These are phyloP conservation scores for Coniochaeta ligniaria DNA, from an alignment of 2,329 filamentous ascomycete species.

Conservation along the genomic window DNA sequence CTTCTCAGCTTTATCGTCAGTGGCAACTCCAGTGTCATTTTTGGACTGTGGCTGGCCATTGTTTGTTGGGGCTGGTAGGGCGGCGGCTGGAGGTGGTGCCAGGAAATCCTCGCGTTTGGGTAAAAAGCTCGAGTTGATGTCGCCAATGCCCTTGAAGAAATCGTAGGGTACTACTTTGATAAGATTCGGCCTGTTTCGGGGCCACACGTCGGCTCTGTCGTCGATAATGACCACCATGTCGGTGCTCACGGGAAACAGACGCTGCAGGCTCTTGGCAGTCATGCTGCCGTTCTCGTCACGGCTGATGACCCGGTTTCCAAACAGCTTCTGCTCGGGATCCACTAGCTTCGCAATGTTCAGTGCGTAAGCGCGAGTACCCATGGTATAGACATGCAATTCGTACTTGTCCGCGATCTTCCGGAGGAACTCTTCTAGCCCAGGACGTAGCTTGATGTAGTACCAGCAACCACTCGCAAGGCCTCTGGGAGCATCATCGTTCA, in stretches of 20 bases:
- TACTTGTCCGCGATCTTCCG: constrained; percentile 71
- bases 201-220: constrained; percentile 93
- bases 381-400: constrained; percentile 97
- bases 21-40: constrained; percentile 1
- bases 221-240: constrained; percentile 99
- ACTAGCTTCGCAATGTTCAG: constrained; percentile 87
- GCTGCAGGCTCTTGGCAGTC: constrained; percentile 80
- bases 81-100: constrained; percentile 16
- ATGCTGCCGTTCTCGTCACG: constrained; percentile 95
- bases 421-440: constrained; percentile 76
- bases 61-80: constrained; percentile 2
- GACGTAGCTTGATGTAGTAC: constrained; percentile 98
- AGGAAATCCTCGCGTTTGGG: constrained; percentile 64
- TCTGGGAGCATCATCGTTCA: constrained; percentile 75
- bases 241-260: constrained; percentile 91
- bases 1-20: constrained; percentile 18
- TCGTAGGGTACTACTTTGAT: constrained; percentile 95
- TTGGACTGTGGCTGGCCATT: background rate
- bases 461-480: constrained; percentile 67
- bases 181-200: constrained; percentile 79
- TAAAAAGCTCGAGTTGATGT: constrained; percentile 96
- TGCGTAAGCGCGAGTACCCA: constrained; percentile 97
- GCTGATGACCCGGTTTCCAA: constrained; percentile 91
- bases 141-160: constrained; percentile 95
- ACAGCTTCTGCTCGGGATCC: constrained; percentile 81